Conservation (phyloP, 768 basidiomycete species). For the Amanita thiersii region DNA sequence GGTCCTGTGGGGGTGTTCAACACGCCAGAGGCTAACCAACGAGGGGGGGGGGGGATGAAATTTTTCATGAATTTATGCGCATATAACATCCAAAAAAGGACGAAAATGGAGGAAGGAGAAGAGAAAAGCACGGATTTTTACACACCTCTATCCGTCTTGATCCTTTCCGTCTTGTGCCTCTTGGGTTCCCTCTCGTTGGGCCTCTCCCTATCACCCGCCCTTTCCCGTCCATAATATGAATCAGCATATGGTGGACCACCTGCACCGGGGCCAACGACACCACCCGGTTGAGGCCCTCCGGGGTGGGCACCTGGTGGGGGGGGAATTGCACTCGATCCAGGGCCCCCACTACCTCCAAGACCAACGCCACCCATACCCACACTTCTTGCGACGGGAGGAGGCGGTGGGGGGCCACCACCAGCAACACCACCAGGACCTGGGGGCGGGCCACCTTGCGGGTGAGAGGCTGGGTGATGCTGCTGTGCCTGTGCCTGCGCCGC, state of each 20-base stretch:
- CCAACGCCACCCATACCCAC: background rate
- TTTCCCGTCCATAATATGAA: conserved; percentile 12
- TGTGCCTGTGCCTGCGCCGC: conserved; percentile 6
- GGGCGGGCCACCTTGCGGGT: conserved; percentile 8
- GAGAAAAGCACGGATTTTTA: conserved; percentile 15
- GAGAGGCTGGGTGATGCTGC: background rate
- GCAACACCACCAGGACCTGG: conserved; percentile 12
- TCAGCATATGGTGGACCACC: conserved; percentile 1
- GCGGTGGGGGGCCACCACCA: conserved; percentile 14
- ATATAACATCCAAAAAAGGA: background rate
- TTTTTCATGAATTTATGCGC: too few species aligned
- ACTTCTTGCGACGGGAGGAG: conserved; percentile 7
- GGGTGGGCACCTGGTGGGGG: conserved; percentile 15
- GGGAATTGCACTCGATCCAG: conserved; percentile 2
- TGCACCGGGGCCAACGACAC: conserved; percentile 13
- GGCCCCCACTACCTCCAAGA: background rate
- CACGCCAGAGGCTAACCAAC: background rate
- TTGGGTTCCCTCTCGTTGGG: conserved; percentile 50
- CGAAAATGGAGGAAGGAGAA: background rate
- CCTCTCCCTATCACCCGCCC: conserved; percentile 27
- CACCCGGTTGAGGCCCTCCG: conserved; percentile 12
- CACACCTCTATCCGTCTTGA: conserved; percentile 30
- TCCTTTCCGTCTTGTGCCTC: conserved; percentile 41
- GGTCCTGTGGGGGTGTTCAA: conserved; percentile 26
- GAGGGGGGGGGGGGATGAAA: too few species aligned